phyloP scores from a whole-genome alignment of 441 rosid species.

The Croton laevigatus region DNA sequence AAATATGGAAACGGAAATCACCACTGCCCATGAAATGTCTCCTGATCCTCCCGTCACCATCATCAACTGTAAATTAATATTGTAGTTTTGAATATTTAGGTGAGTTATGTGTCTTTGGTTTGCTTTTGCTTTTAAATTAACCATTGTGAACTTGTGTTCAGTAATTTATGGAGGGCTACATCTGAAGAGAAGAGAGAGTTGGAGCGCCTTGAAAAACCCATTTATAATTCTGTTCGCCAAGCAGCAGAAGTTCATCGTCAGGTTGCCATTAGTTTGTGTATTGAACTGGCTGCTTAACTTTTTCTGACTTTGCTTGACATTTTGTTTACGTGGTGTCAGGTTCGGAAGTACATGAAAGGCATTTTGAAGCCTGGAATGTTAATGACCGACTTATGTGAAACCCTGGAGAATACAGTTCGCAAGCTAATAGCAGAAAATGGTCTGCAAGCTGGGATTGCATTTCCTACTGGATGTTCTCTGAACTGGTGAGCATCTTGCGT shows the following conservation, averaged over 20 bases:
- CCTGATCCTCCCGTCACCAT: neutral
- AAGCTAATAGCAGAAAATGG: slow-evolving; percentile 89
- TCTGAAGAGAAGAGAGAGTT: slow-evolving; percentile 96
- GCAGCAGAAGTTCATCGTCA: slow-evolving; percentile 99
- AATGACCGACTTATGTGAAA: slow-evolving; percentile 94
- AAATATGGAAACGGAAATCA: neutral
- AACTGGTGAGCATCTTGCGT: slow-evolving; percentile 53
- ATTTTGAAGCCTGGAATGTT: slow-evolving; percentile 87
- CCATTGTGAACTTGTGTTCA: slow-evolving; percentile 23
- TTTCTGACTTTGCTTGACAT: slow-evolving; percentile 18
- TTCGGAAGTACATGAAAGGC: slow-evolving; percentile 74
- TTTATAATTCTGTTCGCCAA: slow-evolving; percentile 82
- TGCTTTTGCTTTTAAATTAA: neutral
- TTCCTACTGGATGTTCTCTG: slow-evolving; percentile 98
- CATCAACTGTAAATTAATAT: neutral
- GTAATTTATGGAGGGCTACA: slow-evolving; percentile 92
- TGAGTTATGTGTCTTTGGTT: neutral
- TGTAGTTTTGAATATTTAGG: neutral
- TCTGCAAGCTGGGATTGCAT: slow-evolving; percentile 96
- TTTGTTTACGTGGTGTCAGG: slow-evolving; percentile 43
- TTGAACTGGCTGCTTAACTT: neutral
- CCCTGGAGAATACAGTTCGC: slow-evolving; percentile 83
- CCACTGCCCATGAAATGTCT: neutral
- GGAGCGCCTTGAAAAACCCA: slow-evolving; percentile 83
- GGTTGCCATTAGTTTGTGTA: slow-evolving; percentile 36